These are phyloP conservation scores for Nigrograna mackinnonii DNA, from an alignment of 2,329 filamentous ascomycete species.

Conservation along the genomic window DNA sequence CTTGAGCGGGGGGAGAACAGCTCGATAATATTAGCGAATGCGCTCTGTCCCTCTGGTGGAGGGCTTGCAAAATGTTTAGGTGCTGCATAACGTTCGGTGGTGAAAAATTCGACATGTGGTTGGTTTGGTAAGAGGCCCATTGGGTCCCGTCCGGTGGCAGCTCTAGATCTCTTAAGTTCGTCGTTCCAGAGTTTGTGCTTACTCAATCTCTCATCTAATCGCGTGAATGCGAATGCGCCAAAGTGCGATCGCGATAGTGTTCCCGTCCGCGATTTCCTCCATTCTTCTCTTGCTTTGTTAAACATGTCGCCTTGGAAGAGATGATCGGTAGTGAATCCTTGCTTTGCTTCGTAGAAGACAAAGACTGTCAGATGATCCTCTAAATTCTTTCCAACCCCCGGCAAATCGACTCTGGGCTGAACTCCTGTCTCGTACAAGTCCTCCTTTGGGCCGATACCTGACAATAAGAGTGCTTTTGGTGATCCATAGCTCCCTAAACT, in stretches of 20 bases:
- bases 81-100: slow-evolving; percentile 61
- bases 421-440: slow-evolving; percentile 9
- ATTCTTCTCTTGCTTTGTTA: slow-evolving; percentile 52
- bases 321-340: slow-evolving; percentile 56
- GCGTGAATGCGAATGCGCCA: too few relatives aligned
- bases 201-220: too few relatives aligned
- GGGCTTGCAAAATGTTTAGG: slow-evolving; percentile 58
- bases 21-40: slow-evolving; percentile 40
- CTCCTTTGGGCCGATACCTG: slow-evolving; percentile 12
- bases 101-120: slow-evolving; percentile 64
- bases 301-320: slow-evolving; percentile 56
- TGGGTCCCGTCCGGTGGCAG: too few relatives aligned
- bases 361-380: slow-evolving; percentile 8
- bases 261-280: slow-evolving; percentile 60
- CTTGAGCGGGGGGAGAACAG: too few relatives aligned
- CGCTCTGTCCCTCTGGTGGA: slow-evolving; percentile 50
- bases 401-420: slow-evolving; percentile 7
- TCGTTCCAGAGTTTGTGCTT: too few relatives aligned
- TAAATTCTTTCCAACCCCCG: slow-evolving; percentile 9
- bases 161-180: too few relatives aligned
- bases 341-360: slow-evolving; percentile 63
- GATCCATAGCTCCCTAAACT: slow-evolving; percentile 9
- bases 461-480: slow-evolving; percentile 8
- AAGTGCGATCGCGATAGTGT: too few relatives aligned
- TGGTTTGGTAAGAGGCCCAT: slow-evolving; percentile 56